Percentiles rank a stretch among this genome's conserved stretches.
Evolutionary conservation across 768 basidiomycete genomes (phyloP).

Genomic region (Jaapia argillacea): DNA sequence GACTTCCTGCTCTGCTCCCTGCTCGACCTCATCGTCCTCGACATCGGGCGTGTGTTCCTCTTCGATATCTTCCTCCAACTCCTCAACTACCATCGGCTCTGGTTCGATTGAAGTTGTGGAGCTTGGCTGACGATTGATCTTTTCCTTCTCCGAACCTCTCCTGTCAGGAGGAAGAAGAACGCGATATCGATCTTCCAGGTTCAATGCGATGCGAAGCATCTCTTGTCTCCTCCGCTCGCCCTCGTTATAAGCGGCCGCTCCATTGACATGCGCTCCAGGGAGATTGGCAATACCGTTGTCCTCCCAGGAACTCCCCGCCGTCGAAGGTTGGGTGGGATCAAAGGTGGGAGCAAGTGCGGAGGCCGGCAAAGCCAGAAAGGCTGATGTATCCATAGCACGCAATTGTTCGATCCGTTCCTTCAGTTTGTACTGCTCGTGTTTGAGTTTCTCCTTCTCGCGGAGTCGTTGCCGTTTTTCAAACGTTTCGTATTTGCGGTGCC

Average conservation of each 20-base stretch:
- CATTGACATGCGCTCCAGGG: too few species aligned
- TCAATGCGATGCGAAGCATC: slow-evolving; percentile 62
- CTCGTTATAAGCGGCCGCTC: slow-evolving; percentile 31
- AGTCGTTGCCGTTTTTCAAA: slow-evolving; percentile 80
- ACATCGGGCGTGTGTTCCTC: not conserved
- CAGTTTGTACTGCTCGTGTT: slow-evolving; percentile 87
- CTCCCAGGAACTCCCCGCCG: not conserved
- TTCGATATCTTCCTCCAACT: not conserved
- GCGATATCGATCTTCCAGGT: slow-evolving; percentile 64
- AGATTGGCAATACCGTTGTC: slow-evolving; percentile 22
- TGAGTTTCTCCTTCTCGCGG: slow-evolving; percentile 86
- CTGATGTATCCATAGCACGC: slow-evolving; percentile 56
- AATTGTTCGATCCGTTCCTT: slow-evolving; percentile 84
- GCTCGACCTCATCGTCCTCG: slow-evolving; percentile 6
- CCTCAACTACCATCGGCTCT: slow-evolving; percentile 1
- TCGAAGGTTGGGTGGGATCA: not conserved
- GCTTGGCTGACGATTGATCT: slow-evolving; percentile 6
- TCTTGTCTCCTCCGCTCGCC: slow-evolving; percentile 66
- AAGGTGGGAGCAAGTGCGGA: slow-evolving; percentile 37
- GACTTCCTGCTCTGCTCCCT: not conserved
- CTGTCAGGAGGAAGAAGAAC: slow-evolving; percentile 61
- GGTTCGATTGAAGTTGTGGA: slow-evolving; percentile 5
- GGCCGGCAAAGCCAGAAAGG: slow-evolving; percentile 56
- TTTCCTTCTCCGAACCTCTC: slow-evolving; percentile 14
- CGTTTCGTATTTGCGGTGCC: slow-evolving; percentile 79